A percentile compares a stretch with the other conserved stretches of the same genome.
These are phyloP conservation scores for Colletotrichum sidae DNA, from an alignment of 2,329 filamentous ascomycete species.

Conservation along the genomic window DNA sequence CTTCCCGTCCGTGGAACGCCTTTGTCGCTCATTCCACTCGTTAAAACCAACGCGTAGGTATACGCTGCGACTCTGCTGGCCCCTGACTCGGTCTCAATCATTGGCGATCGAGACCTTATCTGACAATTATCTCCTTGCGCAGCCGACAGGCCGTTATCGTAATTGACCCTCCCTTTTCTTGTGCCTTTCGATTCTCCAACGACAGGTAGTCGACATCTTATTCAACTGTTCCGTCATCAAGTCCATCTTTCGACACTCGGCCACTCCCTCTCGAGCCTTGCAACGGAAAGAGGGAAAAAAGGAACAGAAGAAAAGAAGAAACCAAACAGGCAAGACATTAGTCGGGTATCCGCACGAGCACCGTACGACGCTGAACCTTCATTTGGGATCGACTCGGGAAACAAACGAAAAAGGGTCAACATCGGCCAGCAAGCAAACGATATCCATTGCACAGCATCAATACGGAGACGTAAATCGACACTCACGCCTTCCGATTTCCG, in stretches of 20 bases:
- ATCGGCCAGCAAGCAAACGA: conserved; percentile 11
- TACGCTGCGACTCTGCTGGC: background rate
- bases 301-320: background rate
- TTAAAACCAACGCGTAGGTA: conserved; percentile 14
- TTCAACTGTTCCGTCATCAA: conserved; percentile 10
- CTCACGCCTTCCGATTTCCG: conserved; percentile 1
- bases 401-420: conserved; percentile 4
- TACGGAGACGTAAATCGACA: conserved; percentile 1
- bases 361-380: conserved; percentile 7
- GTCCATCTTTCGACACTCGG: conserved; percentile 16
- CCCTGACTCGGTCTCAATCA: conserved; percentile 11
- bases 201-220: background rate
- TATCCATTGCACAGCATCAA: background rate
- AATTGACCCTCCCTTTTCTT: background rate
- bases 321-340: conserved; percentile 1
- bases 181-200: conserved; percentile 9
- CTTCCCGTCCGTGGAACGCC: conserved; percentile 25
- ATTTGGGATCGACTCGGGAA: conserved; percentile 9
- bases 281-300: background rate
- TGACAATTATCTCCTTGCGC: conserved; percentile 5
- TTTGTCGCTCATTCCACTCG: conserved; percentile 31
- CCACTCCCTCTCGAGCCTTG: conserved; percentile 2
- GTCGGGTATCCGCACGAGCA: background rate
- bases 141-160: conserved; percentile 10
- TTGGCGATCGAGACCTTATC: conserved; percentile 22